Base-by-base conservation (phyloP, 805 yeast species). In the Cyberlindnera xishuangbannaensis region DNA sequence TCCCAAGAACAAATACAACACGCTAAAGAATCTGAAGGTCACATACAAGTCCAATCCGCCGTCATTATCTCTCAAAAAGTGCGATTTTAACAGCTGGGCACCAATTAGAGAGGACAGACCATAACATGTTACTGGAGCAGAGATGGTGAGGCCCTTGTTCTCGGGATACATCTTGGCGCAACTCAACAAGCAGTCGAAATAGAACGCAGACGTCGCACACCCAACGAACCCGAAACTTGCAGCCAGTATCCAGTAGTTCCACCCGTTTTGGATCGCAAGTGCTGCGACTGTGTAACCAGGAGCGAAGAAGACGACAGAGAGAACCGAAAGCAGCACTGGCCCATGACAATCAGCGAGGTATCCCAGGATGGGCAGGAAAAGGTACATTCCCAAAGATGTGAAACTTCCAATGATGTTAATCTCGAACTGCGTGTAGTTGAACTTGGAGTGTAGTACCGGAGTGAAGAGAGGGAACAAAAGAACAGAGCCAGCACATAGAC, bases 91-190 rank as follows among this genome's bases (percentile, higher is more conserved):
- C 28, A 73, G 51, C 53, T 78, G 87, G 0, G 95, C 71, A 4
- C 83, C 81, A 30, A 88, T 57, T 35, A 92, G 62, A 2, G 95
- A 73, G 5, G 95, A 81, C 19, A 86, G 50, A 2, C 97, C 98
- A 56, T 82, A 88, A 42, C 81, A 81, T 1, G 95, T 74, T 3
- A 90, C 88, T 0, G 98, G 98, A 28, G 83, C 69, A 33, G 94
- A 81, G 27, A 90, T 85, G 20, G 95, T 83, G 35, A 90, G 58
- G 2, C 95, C 81, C 39, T 85, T 83, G 30, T 69, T 67, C 25
- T 73, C 64, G 0, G 95, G 94, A 50, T 76, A 83, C n/a, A 87
- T 71, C 48, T 83, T 78, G 3, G 96, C 94, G 60, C 95, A 85
- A 2, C 94, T 82, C 19, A 83, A 57, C 41, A 83, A 59, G 28